phyloP scores from a whole-genome alignment of 371 early-diverging fungal species.

The Saksenaea vasiformis region DNA sequence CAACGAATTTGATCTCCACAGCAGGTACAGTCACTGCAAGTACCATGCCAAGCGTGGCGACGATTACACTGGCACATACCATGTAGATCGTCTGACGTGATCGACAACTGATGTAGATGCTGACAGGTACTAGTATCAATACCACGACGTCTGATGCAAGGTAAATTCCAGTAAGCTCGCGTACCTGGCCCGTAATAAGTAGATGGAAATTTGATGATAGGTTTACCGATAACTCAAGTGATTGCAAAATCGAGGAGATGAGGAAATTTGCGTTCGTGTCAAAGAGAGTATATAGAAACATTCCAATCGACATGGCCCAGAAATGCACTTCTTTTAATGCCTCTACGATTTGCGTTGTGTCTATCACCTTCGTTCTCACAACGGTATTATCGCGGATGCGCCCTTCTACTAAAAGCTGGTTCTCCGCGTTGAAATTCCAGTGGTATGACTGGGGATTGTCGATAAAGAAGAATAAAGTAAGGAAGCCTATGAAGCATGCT shows the following conservation, averaged over 20 bases:
- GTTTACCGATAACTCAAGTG: background rate
- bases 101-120: too few relatives aligned
- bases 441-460: slow-evolving; percentile 23
- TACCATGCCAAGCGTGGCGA: slow-evolving; percentile 19
- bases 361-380: slow-evolving; percentile 16
- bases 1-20: slow-evolving; percentile 12
- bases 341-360: slow-evolving; percentile 23
- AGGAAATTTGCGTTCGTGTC: too few relatives aligned
- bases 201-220: too few relatives aligned
- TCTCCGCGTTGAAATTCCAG: slow-evolving; percentile 18
- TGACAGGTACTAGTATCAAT: too few relatives aligned
- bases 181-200: too few relatives aligned
- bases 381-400: slow-evolving; percentile 23
- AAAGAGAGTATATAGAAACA: slow-evolving; percentile 16
- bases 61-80: slow-evolving; percentile 2
- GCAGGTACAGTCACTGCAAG: slow-evolving; percentile 17
- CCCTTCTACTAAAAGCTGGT: slow-evolving; percentile 26
- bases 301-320: slow-evolving; percentile 19
- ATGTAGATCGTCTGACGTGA: slow-evolving; percentile 15
- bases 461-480: slow-evolving; percentile 24
- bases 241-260: too few relatives aligned
- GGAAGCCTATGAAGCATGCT: slow-evolving; percentile 9
- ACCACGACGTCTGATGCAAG: too few relatives aligned
- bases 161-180: too few relatives aligned
- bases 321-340: slow-evolving; percentile 24